phyloP scores from a whole-genome alignment of 2,329 filamentous ascomycete genomes.

The Venturia nashicola region DNA sequence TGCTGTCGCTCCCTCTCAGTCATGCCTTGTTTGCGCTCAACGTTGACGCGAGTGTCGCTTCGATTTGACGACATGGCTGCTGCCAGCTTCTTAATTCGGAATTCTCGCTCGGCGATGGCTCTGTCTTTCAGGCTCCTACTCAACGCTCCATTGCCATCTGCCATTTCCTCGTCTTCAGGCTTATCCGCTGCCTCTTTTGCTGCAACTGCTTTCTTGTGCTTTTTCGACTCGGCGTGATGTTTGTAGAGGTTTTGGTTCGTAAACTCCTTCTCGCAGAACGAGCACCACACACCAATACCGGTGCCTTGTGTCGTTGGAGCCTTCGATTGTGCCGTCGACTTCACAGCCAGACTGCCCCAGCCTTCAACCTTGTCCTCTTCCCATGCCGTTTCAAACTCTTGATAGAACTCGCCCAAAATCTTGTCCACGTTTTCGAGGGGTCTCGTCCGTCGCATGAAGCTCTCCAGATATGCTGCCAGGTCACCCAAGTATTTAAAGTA shows the following conservation, averaged over 20 bases:
- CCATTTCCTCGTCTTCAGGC: slow-evolving; percentile 10
- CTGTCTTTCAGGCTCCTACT: slow-evolving; percentile 61
- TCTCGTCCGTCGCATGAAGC: slow-evolving; percentile 71
- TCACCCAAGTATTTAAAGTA: slow-evolving; percentile 85
- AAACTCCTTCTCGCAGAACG: slow-evolving; percentile 88
- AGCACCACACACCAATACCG: slow-evolving; percentile 71
- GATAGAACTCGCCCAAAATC: slow-evolving; percentile 62
- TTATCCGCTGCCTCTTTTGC: slow-evolving; percentile 35
- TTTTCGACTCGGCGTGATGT: slow-evolving; percentile 77
- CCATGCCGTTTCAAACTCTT: slow-evolving; percentile 79
- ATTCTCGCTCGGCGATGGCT: slow-evolving; percentile 80
- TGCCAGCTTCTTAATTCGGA: slow-evolving; percentile 66
- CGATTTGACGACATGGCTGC: slow-evolving; percentile 77
- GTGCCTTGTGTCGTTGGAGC: slow-evolving; percentile 38
- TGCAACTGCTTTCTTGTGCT: slow-evolving; percentile 73
- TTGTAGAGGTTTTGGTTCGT: slow-evolving; percentile 93
- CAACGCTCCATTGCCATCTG: neutral
- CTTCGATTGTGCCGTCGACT: slow-evolving; percentile 24
- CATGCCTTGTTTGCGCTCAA: slow-evolving; percentile 95
- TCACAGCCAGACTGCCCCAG: slow-evolving; percentile 45
- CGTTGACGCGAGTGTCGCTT: slow-evolving; percentile 81
- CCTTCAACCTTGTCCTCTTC: slow-evolving; percentile 64
- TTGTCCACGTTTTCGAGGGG: slow-evolving; percentile 79
- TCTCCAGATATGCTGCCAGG: slow-evolving; percentile 72
- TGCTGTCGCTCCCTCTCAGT: slow-evolving; percentile 91